These are phyloP conservation scores for Pseudopyrenochaeta lycopersici DNA, from an alignment of 2,329 filamentous ascomycete genomes.

Conservation along the genomic window DNA sequence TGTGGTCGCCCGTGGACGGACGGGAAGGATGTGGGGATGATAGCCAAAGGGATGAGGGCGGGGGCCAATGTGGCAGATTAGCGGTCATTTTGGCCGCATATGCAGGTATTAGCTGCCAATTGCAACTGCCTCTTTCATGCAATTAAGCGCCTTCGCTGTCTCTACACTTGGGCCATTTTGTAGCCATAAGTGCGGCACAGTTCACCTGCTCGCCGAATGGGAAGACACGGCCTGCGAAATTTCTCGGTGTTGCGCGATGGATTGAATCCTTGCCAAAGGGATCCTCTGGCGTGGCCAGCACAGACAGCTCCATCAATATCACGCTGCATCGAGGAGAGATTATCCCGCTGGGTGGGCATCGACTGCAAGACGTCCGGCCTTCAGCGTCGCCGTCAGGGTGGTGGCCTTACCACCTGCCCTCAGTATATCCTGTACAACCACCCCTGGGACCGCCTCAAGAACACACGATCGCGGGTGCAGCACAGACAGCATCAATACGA, in stretches of 20 bases:
- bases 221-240: slow-evolving; percentile 32
- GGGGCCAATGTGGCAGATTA: slow-evolving; percentile 27
- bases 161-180: slow-evolving; percentile 31
- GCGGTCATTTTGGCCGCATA: slow-evolving; percentile 22
- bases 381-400: neutral
- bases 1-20: slow-evolving; percentile 4
- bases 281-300: slow-evolving; percentile 35
- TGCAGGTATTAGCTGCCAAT: slow-evolving; percentile 27
- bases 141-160: slow-evolving; percentile 41
- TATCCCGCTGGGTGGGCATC: slow-evolving; percentile 20
- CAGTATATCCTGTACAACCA: too few relatives aligned
- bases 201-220: slow-evolving; percentile 31
- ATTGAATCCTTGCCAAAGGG: slow-evolving; percentile 32
- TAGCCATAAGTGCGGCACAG: slow-evolving; percentile 29
- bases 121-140: slow-evolving; percentile 20
- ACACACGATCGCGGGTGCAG: neutral
- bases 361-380: slow-evolving; percentile 3
- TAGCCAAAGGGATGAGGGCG: neutral
- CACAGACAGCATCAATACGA: neutral
- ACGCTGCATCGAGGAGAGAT: slow-evolving; percentile 38
- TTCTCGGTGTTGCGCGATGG: slow-evolving; percentile 36
- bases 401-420: neutral
- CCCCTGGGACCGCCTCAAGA: neutral
- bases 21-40: neutral
- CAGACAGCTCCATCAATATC: slow-evolving; percentile 39